phyloP scores from a whole-genome alignment of 495 filamentous ascomycete genomes.

The Talaromyces borbonicus region DNA sequence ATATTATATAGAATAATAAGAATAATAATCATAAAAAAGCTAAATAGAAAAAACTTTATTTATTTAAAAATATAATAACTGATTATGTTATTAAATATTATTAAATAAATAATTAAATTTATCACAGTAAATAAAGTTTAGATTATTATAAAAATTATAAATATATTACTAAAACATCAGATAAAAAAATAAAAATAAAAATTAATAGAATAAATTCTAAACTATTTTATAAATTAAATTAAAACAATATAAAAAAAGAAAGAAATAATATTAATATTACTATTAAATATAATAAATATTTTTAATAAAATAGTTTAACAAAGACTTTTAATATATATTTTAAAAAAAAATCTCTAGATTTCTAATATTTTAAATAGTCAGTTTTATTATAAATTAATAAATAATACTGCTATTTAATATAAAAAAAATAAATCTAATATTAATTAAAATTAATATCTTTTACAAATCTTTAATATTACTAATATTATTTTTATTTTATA shows the following conservation, averaged over 20 bases:
- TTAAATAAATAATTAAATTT: not conserved
- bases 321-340: not conserved
- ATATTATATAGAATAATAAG: not conserved
- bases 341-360: not conserved
- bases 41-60: not conserved
- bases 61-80: not conserved
- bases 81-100: not conserved
- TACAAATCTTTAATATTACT: constrained; percentile 7
- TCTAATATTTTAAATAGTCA: too few species aligned
- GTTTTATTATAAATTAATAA: too few species aligned
- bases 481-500: constrained; percentile 8
- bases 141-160: not conserved
- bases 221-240: not conserved
- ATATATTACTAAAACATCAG: not conserved
- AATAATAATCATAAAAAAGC: not conserved
- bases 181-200: not conserved
- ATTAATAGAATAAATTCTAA: not conserved
- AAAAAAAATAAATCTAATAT: constrained; percentile 6
- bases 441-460: constrained; percentile 9
- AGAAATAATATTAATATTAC: not conserved
- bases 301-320: not conserved
- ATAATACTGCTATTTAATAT: too few species aligned
- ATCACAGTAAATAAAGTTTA: not conserved
- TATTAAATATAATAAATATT: not conserved
- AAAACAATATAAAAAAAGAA: not conserved